Base-by-base conservation (phyloP, 495 filamentous ascomycete species). In the Hypomontagnella monticulosa region DNA sequence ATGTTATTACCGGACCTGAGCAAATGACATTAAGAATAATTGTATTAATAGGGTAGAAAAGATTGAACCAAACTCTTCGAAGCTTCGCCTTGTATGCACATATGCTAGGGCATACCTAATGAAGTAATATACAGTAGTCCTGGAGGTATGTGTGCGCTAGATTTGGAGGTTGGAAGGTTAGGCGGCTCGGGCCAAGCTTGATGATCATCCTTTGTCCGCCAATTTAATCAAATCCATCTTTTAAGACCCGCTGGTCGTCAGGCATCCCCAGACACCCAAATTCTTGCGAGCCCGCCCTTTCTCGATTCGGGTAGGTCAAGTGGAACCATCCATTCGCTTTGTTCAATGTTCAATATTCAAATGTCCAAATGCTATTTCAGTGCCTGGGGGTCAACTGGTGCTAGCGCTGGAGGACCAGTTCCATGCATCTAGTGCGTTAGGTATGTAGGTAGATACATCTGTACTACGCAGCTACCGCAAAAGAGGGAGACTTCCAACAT, bases 201-300 rank as follows among this genome's bases (percentile, higher is more conserved):
- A 60, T 23, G 64, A 67, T 67, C 64, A 51, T 67, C 53, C 47
- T 57, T 62, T 67, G 64, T 57, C 48, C 52, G 20, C 48, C 41
- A 54, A 62, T 62, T 67, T 62, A 67, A 67, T 67, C 57, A 57
- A 67, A 62, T 54, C 58, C 57, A 67, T 67, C 52, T 61, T 27
- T 34, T 40, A 33, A 38, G 53, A 54, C 34, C 64, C 64, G 48
- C 52, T 43, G 9, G 36, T 57, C 53, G 54, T 58, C 49, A 65
- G 61, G 61, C 49, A 53, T 61, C 66, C 66, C 66, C 66, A 59
- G 66, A 69, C 66, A 63, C 59, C 66, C 50, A 63, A 62, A 42
- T 63, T 52, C 38, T 43, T 60, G 43, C 14, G n/a, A n/a, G 40
- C 55, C 44, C 42, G 42, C 32, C 60, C 41, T 60, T 69, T 23